phyloP scores from a whole-genome alignment of 352 stramenopile species.

The Globisporangium cylindrosporum region DNA sequence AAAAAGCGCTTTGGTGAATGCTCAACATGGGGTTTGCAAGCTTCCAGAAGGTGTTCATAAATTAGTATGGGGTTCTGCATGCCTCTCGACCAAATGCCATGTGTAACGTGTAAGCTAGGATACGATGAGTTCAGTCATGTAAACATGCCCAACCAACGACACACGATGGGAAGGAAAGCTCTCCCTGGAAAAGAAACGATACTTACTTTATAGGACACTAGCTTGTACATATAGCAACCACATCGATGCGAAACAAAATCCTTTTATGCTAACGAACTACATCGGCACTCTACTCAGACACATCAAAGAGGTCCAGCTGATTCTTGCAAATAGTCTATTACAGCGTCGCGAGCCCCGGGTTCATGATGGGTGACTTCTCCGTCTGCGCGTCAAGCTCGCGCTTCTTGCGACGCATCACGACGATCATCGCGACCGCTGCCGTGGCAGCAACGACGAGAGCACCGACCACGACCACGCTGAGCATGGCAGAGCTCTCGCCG shows the following conservation, averaged over 20 bases:
- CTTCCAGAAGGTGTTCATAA: background rate
- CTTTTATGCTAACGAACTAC: no score
- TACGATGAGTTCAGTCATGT: background rate
- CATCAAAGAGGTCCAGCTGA: no score
- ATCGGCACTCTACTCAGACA: background rate
- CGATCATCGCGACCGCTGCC: slow-evolving; percentile 23
- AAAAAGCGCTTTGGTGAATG: background rate
- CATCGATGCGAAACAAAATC: no score
- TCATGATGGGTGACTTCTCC: slow-evolving; percentile 26
- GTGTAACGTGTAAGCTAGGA: background rate
- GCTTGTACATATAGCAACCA: no score
- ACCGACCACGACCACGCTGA: slow-evolving; percentile 17
- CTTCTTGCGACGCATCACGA: slow-evolving; percentile 34
- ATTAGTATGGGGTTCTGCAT: background rate
- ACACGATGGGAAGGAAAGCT: no score
- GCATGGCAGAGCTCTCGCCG: background rate
- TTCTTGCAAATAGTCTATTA: background rate
- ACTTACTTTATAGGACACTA: no score
- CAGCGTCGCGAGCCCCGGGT: slow-evolving; percentile 18
- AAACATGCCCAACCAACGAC: background rate
- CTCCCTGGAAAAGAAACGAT: no score
- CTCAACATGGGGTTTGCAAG: background rate
- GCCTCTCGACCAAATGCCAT: background rate
- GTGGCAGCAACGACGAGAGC: slow-evolving; percentile 18
- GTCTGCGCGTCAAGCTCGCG: slow-evolving; percentile 25